Percentiles rank a stretch among this genome's conserved stretches.
Evolutionary conservation across 345 rosid genomes (phyloP).

Genomic region (Trapa incisa): DNA sequence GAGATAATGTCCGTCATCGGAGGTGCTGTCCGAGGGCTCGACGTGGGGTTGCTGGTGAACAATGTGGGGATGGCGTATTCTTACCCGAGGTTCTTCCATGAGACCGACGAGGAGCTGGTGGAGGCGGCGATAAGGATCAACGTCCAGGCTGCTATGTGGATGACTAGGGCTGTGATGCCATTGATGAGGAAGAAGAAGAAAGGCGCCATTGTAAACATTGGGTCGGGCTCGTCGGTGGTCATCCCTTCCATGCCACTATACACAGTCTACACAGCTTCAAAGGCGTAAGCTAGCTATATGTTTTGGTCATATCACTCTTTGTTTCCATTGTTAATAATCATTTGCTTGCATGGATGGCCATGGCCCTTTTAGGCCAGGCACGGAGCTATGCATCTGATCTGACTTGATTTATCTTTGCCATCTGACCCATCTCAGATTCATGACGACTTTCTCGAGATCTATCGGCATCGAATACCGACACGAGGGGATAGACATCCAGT

Average conservation of each 20-base stretch:
- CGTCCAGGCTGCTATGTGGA: conserved; percentile 23
- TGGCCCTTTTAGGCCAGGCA: too few relatives aligned
- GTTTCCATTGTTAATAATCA: too few relatives aligned
- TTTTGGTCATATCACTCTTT: not conserved
- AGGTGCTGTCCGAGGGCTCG: conserved; percentile 22
- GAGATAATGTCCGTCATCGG: conserved; percentile 13
- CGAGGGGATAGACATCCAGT: conserved; percentile 33
- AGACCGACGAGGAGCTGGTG: conserved; percentile 21
- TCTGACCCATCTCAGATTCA: conserved; percentile 18
- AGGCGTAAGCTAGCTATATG: conserved; percentile 24
- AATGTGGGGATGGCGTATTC: conserved; percentile 26
- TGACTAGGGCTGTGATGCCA: conserved; percentile 23
- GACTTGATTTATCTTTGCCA: not conserved
- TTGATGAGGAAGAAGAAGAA: conserved; percentile 33
- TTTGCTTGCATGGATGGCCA: too few relatives aligned
- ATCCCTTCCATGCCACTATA: conserved; percentile 21
- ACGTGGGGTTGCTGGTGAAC: conserved; percentile 30
- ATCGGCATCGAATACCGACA: conserved; percentile 27
- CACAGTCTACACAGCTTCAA: conserved; percentile 27
- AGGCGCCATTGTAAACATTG: conserved; percentile 39
- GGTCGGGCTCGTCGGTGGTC: conserved; percentile 27
- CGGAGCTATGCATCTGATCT: not conserved
- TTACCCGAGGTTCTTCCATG: conserved; percentile 24
- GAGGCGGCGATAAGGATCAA: conserved; percentile 33
- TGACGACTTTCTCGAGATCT: conserved; percentile 31